phyloP scores from a whole-genome alignment of 1,139 yeast genomes.

The Groenewaldozyma sp. region DNA sequence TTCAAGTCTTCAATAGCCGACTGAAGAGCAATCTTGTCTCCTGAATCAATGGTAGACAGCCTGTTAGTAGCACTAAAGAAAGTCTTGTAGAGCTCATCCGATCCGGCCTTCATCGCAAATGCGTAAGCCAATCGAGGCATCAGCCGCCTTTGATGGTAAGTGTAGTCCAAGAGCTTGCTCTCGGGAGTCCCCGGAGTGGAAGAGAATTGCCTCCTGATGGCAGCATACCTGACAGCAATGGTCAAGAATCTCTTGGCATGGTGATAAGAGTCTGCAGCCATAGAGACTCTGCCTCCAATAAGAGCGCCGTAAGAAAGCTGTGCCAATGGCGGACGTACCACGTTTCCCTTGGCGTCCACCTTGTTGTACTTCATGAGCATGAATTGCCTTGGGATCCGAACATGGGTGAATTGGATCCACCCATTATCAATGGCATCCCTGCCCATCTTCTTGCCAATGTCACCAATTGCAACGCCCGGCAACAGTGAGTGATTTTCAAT shows the following conservation, averaged over 20 bases:
- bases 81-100: conserved; percentile 51
- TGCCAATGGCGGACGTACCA: conserved; percentile 62
- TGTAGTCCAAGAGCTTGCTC: conserved; percentile 57
- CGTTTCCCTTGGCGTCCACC: conserved; percentile 61
- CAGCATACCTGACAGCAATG: conserved; percentile 80
- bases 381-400: conserved; percentile 71
- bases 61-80: conserved; percentile 44
- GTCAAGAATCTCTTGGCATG: conserved; percentile 72
- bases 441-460: conserved; percentile 92
- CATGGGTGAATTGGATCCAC: conserved; percentile 83
- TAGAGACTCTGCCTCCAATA: conserved; percentile 78
- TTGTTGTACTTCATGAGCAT: conserved; percentile 77
- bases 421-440: conserved; percentile 74
- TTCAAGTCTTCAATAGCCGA: conserved; percentile 55
- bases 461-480: conserved; percentile 81
- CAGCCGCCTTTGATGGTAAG: conserved; percentile 78
- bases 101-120: conserved; percentile 69
- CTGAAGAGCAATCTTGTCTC: conserved; percentile 29
- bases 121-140: conserved; percentile 72
- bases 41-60: conserved; percentile 32
- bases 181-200: conserved; percentile 32
- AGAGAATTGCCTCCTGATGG: conserved; percentile 82
- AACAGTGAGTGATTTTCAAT: conserved; percentile 50
- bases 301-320: conserved; percentile 83
- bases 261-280: conserved; percentile 80